These are phyloP conservation scores for Pyrenula massariospora DNA, from an alignment of 495 filamentous ascomycete species.

Conservation along the genomic window DNA sequence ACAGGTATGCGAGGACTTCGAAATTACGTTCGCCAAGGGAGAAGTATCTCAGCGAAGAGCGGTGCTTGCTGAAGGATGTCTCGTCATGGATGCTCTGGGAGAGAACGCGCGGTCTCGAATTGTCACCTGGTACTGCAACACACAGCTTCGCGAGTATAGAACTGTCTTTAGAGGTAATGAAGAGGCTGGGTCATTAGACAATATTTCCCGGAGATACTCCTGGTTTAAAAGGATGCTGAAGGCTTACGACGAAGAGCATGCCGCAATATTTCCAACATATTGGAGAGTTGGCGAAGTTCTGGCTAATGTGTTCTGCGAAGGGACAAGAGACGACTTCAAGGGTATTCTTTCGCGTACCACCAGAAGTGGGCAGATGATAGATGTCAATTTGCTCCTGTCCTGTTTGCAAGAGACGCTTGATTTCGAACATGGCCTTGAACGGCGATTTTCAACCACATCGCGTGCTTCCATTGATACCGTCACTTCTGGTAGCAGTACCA, in stretches of 20 bases:
- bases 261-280: constrained; percentile 69
- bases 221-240: constrained; percentile 96
- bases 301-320: constrained; percentile 90
- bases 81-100: constrained; percentile 90
- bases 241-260: constrained; percentile 91
- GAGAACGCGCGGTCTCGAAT: constrained; percentile 75
- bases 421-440: constrained; percentile 87
- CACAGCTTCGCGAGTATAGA: constrained; percentile 87
- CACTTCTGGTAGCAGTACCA: constrained; percentile 65
- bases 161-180: constrained; percentile 94
- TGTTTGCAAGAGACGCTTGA: constrained; percentile 95
- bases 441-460: constrained; percentile 65
- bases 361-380: constrained; percentile 73
- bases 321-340: constrained; percentile 90
- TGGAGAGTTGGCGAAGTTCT: constrained; percentile 89
- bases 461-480: constrained; percentile 89
- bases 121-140: constrained; percentile 96
- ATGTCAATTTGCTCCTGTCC: constrained; percentile 83
- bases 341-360: constrained; percentile 80
- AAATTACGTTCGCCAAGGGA: constrained; percentile 83
- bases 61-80: constrained; percentile 74
- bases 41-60: constrained; percentile 61
- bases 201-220: constrained; percentile 86
- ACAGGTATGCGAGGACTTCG: constrained; percentile 97
- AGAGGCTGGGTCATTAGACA: constrained; percentile 93